A percentile compares a stretch with the other conserved stretches of the same genome.
Evolutionary conservation across 148 eudicot genomes (phyloP).

Genomic region (Amaranthus palmeri): DNA sequence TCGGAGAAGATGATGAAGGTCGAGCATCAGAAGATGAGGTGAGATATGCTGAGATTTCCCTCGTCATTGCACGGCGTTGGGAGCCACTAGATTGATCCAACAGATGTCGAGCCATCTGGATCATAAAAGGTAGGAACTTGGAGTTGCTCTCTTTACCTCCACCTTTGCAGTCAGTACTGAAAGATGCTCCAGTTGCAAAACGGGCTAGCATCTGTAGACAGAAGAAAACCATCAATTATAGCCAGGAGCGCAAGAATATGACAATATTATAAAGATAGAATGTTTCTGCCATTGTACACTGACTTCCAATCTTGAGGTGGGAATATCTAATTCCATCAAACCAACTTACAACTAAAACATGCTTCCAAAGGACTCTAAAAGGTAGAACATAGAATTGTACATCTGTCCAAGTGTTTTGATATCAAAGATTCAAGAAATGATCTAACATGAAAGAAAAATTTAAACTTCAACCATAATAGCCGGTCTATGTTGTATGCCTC

Average conservation of each 20-base stretch:
- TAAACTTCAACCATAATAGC: neutral
- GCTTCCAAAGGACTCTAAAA: too few relatives aligned
- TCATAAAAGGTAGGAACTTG: constrained; percentile 82
- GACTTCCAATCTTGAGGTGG: neutral
- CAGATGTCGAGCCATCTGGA: constrained; percentile 88
- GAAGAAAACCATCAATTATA: constrained; percentile 5
- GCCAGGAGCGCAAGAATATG: neutral
- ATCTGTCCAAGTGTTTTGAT: neutral
- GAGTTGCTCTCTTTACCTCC: constrained; percentile 99
- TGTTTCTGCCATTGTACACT: neutral
- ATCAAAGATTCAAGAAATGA: neutral
- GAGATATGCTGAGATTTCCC: constrained; percentile 58
- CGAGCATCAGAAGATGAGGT: constrained; percentile 55
- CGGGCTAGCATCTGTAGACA: constrained; percentile 87
- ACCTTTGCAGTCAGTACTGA: constrained; percentile 78
- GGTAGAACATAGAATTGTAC: neutral
- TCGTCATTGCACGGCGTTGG: constrained; percentile 65
- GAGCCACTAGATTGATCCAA: constrained; percentile 73
- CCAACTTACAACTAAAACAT: neutral
- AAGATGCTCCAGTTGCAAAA: constrained; percentile 93
- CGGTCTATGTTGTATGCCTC: neutral
- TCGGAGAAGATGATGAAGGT: constrained; percentile 37
- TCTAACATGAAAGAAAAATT: neutral
- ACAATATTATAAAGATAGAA: neutral
- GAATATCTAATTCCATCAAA: neutral